Evolutionary conservation across 106 monocot genomes (phyloP).

Genomic region (Acanthochlamys bracteata): DNA sequence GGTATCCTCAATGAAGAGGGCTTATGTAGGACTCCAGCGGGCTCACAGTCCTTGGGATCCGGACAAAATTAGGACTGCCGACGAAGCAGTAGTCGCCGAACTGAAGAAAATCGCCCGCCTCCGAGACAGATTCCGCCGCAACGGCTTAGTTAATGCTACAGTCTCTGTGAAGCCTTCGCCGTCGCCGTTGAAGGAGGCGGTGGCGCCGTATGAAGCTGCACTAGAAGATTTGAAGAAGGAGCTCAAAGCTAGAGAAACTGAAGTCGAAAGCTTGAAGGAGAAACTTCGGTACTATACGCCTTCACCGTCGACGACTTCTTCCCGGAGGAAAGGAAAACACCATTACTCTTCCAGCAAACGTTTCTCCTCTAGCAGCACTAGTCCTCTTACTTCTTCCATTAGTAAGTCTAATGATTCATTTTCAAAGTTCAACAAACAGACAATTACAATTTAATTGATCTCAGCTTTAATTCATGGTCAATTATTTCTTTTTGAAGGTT

Average conservation of each 20-base stretch:
- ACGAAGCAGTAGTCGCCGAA: conserved; percentile 69
- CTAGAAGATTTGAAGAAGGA: conserved; percentile 62
- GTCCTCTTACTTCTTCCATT: not conserved
- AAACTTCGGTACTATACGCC: conserved; percentile 30
- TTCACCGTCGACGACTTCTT: conserved; percentile 32
- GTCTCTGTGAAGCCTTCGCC: not conserved
- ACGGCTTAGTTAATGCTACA: not conserved
- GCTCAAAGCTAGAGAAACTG: conserved; percentile 58
- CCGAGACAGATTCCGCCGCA: conserved; percentile 54
- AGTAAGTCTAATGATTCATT: too few species aligned
- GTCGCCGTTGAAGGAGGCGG: conserved; percentile 41
- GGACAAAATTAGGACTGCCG: conserved; percentile 59
- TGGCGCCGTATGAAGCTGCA: conserved; percentile 87
- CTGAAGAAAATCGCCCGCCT: conserved; percentile 53
- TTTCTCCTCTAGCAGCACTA: not conserved
- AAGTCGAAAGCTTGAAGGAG: conserved; percentile 51
- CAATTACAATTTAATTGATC: too few species aligned
- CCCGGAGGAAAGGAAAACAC: too few species aligned
- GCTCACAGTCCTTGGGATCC: conserved; percentile 93
- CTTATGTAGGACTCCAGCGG: conserved; percentile 65
- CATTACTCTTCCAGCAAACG: not conserved
- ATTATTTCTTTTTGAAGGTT: not conserved
- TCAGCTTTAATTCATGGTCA: too few species aligned
- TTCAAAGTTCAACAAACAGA: too few species aligned
- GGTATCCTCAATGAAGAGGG: conserved; percentile 55